These are phyloP conservation scores for Macrophomina pseudophaseolina DNA, from an alignment of 2,329 filamentous ascomycete species.

Conservation along the genomic window DNA sequence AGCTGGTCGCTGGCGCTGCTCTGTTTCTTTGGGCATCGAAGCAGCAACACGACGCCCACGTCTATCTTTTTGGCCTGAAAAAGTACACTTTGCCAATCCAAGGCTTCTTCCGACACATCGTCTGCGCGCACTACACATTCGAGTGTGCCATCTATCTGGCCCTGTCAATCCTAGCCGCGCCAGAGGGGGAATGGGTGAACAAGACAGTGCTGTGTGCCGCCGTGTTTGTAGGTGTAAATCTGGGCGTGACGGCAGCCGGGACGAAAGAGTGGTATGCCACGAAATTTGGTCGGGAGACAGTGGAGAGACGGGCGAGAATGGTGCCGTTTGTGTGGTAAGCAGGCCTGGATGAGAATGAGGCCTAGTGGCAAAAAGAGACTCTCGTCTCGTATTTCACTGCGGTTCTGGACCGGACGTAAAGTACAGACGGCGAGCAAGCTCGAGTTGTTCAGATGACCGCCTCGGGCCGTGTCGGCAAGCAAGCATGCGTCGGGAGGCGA, in stretches of 20 bases:
- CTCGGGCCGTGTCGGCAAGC: not conserved
- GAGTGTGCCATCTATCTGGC: slow-evolving; percentile 84
- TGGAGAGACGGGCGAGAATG: slow-evolving; percentile 74
- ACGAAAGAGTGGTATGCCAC: slow-evolving; percentile 79
- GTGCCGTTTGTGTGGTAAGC: slow-evolving; percentile 64
- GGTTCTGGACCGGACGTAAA: not conserved
- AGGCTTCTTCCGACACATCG: slow-evolving; percentile 71
- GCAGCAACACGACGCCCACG: slow-evolving; percentile 70
- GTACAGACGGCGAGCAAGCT: not conserved
- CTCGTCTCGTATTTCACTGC: not conserved
- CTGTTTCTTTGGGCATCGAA: slow-evolving; percentile 73
- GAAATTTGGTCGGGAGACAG: slow-evolving; percentile 72
- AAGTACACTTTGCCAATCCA: slow-evolving; percentile 77
- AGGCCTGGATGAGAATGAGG: not conserved
- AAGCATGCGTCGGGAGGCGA: slow-evolving; percentile 5
- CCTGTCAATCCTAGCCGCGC: slow-evolving; percentile 76
- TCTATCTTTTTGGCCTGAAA: slow-evolving; percentile 50
- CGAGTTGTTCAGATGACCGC: not conserved
- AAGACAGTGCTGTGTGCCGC: slow-evolving; percentile 72
- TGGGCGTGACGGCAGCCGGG: slow-evolving; percentile 78
- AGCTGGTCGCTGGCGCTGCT: slow-evolving; percentile 44
- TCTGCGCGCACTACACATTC: slow-evolving; percentile 91
- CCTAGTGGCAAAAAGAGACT: not conserved
- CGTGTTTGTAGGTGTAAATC: slow-evolving; percentile 76
- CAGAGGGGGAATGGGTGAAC: slow-evolving; percentile 69